phyloP scores from a whole-genome alignment of 2,329 filamentous ascomycete genomes.

The Paracorniculantispora psalliotae region DNA sequence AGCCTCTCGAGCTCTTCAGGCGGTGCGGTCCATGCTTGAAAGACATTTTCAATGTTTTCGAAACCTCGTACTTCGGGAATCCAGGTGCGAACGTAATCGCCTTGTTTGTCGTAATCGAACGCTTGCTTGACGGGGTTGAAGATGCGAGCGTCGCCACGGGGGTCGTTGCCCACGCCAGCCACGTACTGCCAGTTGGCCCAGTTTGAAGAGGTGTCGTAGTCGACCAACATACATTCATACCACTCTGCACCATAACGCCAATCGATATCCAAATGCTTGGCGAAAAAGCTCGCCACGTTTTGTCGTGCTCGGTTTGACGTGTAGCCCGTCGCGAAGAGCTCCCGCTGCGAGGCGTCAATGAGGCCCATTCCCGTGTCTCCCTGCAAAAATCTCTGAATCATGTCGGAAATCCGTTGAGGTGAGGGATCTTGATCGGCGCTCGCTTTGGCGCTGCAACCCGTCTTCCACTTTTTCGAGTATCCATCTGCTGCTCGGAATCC shows the following conservation, averaged over 20 bases:
- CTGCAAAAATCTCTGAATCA: constrained; percentile 54
- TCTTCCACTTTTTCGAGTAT: constrained; percentile 45
- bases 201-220: constrained; percentile 72
- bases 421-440: constrained; percentile 32
- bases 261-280: constrained; percentile 69
- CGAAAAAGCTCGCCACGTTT: constrained; percentile 69
- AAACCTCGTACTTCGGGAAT: constrained; percentile 60
- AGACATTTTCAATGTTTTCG: constrained; percentile 52
- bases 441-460: constrained; percentile 29
- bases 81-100: constrained; percentile 68
- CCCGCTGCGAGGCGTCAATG: constrained; percentile 72
- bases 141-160: constrained; percentile 62
- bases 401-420: constrained; percentile 40
- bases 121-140: constrained; percentile 82
- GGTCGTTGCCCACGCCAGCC: constrained; percentile 74
- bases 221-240: constrained; percentile 70
- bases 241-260: constrained; percentile 79
- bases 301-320: constrained; percentile 72
- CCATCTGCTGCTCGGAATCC: constrained; percentile 54
- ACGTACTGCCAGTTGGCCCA: constrained; percentile 85
- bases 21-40: constrained; percentile 64
- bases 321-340: constrained; percentile 70
- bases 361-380: constrained; percentile 71
- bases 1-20: constrained; percentile 52
- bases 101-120: constrained; percentile 68